Base-by-base conservation (phyloP, 75 land plant genomes). In the Isoetes taiwanensis region DNA sequence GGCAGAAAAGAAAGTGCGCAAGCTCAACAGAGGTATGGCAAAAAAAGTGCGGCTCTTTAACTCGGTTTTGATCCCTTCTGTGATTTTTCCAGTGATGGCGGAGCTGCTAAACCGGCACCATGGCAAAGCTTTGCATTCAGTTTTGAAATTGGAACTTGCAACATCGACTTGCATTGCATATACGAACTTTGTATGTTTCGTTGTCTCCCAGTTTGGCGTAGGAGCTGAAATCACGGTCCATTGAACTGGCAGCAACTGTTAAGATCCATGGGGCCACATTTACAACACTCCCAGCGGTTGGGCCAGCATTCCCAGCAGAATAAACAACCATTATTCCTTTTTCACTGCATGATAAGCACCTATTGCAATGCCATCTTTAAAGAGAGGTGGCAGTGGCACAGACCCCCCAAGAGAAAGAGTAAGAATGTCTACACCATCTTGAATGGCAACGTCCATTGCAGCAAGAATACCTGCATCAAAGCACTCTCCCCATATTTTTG, bases 251-350 rank as follows among this genome's bases (percentile, higher is more conserved):
- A 1, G 52, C 57, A 0, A 60, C 70, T 0, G 70, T 67, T n/a
- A n/a, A n/a, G n/a, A n/a, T 70, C 73, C 78, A 75, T 0, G 66
- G 69, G 3, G 57, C 69, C 21, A 41, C 60, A 25, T 70, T 75
- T 3, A 11, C 1, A 0, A 75, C 28, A 1, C 58, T 25, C 26
- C 35, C 65, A 0, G 28, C 34, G 8, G 27, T 23, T 0, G 73
- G 42, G 1, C 77, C 77, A 9, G 4, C 1, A 53, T 70, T 75
- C 48, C 78, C 78, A 0, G 73, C 73, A 0, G 78, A 65, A 34
- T 52, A 57, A 9, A 53, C 21, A 19, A 75, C 69, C n/a, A 70
- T 59, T 28, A 75, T 66, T 33, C 68, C 72, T 24, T 61, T 64
- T 34, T 61, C 50, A n/a, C n/a, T 6, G 50, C 50, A 23, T 46